Base-by-base conservation (phyloP, 805 yeast species). In the Zygosaccharomyces rouxii region DNA sequence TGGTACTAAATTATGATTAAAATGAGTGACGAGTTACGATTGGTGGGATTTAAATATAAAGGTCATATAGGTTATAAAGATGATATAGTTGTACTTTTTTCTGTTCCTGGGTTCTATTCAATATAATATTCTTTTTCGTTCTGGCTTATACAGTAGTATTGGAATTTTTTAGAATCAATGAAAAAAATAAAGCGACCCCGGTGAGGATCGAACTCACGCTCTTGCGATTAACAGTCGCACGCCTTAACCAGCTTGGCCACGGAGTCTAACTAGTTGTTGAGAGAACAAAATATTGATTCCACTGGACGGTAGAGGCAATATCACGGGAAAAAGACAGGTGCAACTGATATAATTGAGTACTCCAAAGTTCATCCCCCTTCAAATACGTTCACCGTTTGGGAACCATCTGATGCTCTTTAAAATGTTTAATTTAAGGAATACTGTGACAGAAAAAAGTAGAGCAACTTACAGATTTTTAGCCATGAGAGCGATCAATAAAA, bases 171-270 rank as follows among this genome's bases (percentile, higher is more conserved):
- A n/a, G n/a, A n/a, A n/a, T n/a, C n/a, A n/a, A n/a, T n/a, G n/a
- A 7, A 52, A 57, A 55, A 55, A 57, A 58, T 55, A 35, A 46
- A 51, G 23, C 79, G 79, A 75, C 78, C 79, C 64, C 76, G 72
- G 79, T 64, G 78, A 75, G 79, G 79, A 67, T 75, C 69, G 79
- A 75, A 75, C 79, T 75, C 78, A 64, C 79, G 80, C 73, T 76
- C 80, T 76, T 76, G 79, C 79, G 80, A 76, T 76, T 76, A 75
- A 75, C 79, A 75, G 79, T 75, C 79, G 79, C 78, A 74, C 77
- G 79, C 79, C 79, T 75, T 74, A 74, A 70, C 78, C 78, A 75
- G 69, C 79, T 75, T 75, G 79, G 79, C 78, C 78, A 74, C 71
- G 76, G 67, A 73, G 76, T 72, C 77, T n/a, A n/a, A n/a, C n/a